Percentiles rank a stretch among this genome's conserved stretches.
These are phyloP conservation scores for Globisporangium echinulatum DNA, from an alignment of 352 stramenopile species.

Conservation along the genomic window DNA sequence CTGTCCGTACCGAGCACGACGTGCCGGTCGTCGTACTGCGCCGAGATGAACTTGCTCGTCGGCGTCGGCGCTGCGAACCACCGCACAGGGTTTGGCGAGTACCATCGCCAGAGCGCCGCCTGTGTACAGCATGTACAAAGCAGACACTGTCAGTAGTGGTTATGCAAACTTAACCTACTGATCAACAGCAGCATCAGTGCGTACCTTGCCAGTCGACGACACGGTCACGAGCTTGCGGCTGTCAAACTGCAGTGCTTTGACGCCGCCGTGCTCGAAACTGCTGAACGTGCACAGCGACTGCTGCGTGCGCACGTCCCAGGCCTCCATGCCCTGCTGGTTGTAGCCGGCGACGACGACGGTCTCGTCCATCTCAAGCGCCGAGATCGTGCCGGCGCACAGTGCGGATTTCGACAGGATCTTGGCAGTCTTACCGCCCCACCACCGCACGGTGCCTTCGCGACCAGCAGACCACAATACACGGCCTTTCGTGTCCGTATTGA, in stretches of 20 bases:
- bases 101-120: constrained; percentile 82
- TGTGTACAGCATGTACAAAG: constrained; percentile 13
- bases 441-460: constrained; percentile 75
- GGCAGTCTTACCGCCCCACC: constrained; percentile 84
- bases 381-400: constrained; percentile 69
- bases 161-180: too few relatives aligned
- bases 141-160: neutral
- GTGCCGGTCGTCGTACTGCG: constrained; percentile 67
- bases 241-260: constrained; percentile 78
- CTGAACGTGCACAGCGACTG: constrained; percentile 84
- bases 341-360: constrained; percentile 84
- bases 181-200: neutral
- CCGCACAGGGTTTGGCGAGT: constrained; percentile 65
- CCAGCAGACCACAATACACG: constrained; percentile 82
- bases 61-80: constrained; percentile 58
- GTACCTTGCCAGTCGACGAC: constrained; percentile 66
- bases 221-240: constrained; percentile 84
- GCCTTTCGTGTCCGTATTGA: constrained; percentile 81
- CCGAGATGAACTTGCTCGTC: constrained; percentile 52
- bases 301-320: constrained; percentile 85
- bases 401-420: constrained; percentile 84
- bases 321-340: constrained; percentile 76
- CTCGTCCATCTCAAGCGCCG: constrained; percentile 84
- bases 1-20: constrained; percentile 72
- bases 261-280: constrained; percentile 54